Evolutionary conservation across 208 protist species (phyloP).

Genomic region (Leishmania braziliensis): DNA sequence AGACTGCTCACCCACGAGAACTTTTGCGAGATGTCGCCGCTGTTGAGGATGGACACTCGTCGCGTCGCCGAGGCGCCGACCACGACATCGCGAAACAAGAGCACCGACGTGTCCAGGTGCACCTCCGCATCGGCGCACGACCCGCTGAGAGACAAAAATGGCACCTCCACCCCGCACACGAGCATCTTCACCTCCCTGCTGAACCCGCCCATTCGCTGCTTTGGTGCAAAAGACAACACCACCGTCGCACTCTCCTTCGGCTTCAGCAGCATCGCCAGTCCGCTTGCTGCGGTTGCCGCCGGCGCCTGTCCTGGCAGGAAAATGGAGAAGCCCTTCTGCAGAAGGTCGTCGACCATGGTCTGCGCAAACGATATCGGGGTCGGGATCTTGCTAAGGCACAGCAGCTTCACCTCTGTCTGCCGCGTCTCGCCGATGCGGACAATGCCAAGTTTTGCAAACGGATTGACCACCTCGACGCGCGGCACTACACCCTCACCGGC

Average conservation of each 20-base stretch:
- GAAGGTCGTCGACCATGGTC: slow-evolving; percentile 63
- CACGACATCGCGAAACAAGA: slow-evolving; percentile 94
- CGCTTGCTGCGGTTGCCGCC: not conserved
- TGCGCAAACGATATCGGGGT: slow-evolving; percentile 83
- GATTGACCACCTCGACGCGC: slow-evolving; percentile 86
- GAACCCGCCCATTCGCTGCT: slow-evolving; percentile 88
- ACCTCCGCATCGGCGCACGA: slow-evolving; percentile 94
- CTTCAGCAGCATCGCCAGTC: slow-evolving; percentile 64
- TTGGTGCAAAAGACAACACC: slow-evolving; percentile 80
- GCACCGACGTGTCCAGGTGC: slow-evolving; percentile 88
- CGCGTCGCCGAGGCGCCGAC: slow-evolving; percentile 69
- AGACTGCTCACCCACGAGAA: slow-evolving; percentile 83
- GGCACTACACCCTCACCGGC: slow-evolving; percentile 91
- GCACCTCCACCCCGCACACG: slow-evolving; percentile 82
- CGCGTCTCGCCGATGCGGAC: slow-evolving; percentile 80
- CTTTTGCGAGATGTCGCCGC: slow-evolving; percentile 93
- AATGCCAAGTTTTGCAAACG: slow-evolving; percentile 83
- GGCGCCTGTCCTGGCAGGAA: slow-evolving; percentile 18
- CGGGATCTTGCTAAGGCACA: slow-evolving; percentile 84
- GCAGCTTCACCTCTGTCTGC: slow-evolving; percentile 72
- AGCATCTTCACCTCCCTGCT: slow-evolving; percentile 87
- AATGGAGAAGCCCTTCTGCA: slow-evolving; percentile 72
- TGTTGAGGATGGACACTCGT: slow-evolving; percentile 94
- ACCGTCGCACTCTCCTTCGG: slow-evolving; percentile 79
- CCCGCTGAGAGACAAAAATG: slow-evolving; percentile 89